These are phyloP conservation scores for Tylopilus sp. DNA, from an alignment of 768 basidiomycete species.

Conservation along the genomic window DNA sequence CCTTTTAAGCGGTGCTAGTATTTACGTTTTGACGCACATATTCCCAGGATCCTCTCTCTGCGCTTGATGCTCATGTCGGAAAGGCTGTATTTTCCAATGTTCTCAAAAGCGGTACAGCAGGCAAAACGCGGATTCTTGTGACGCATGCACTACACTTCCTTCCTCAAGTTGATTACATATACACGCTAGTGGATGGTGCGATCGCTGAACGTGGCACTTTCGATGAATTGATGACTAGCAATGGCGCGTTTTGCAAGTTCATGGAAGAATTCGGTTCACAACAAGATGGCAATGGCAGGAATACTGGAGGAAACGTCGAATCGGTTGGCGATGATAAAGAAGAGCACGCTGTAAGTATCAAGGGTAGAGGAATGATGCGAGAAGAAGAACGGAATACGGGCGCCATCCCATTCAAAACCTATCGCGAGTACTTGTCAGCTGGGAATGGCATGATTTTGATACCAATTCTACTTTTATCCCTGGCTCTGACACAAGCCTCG, in stretches of 20 bases:
- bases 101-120: slow-evolving; percentile 55
- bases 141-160: slow-evolving; percentile 92
- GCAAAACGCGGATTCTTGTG: slow-evolving; percentile 83
- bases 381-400: slow-evolving; percentile 81
- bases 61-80: slow-evolving; percentile 90
- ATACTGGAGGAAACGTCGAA: slow-evolving; percentile 31
- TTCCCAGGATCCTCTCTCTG: slow-evolving; percentile 74
- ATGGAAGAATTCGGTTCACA: slow-evolving; percentile 74
- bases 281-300: slow-evolving; percentile 43
- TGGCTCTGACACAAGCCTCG: slow-evolving; percentile 66
- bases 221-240: slow-evolving; percentile 56
- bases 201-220: slow-evolving; percentile 84
- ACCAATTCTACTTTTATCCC: slow-evolving; percentile 58
- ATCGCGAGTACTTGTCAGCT: slow-evolving; percentile 56
- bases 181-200: slow-evolving; percentile 69
- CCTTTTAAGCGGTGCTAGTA: not conserved
- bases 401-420: slow-evolving; percentile 38
- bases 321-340: slow-evolving; percentile 35
- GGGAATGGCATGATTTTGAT: slow-evolving; percentile 66
- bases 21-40: not conserved
- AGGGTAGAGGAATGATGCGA: slow-evolving; percentile 69
- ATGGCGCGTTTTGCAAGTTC: slow-evolving; percentile 70
- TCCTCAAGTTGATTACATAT: slow-evolving; percentile 83
- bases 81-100: slow-evolving; percentile 85
- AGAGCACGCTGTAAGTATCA: slow-evolving; percentile 21